Base-by-base conservation (phyloP, 1,284 basidiomycete species). In the Ustilago hordei region DNA sequence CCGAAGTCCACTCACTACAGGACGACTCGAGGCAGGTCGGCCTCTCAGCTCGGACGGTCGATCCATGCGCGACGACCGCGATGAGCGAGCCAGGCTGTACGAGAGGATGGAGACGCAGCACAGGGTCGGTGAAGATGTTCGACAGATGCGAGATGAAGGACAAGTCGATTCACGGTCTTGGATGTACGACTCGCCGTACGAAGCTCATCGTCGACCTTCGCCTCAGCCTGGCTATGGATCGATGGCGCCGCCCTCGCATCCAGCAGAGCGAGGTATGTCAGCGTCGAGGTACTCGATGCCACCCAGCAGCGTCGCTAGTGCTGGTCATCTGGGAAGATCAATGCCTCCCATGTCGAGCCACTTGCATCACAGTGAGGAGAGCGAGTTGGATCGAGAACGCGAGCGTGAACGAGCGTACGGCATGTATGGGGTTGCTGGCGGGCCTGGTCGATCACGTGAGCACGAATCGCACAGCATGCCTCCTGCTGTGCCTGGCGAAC, bases 201-300 rank as follows among this genome's bases (percentile, higher is more conserved):
- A 68, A 19, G 64, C 69, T 2, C 68, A 56, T n/a, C 68, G 61
- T 41, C 64, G 70, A 36, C 58, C 65, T 15, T 64, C 64, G 36
- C 64, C 64, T 47, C 56, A 65, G 15, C 54, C 68, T 1, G 64
- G 59, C 55, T 76, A 71, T 35, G 64, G 61, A 17, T 7, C 64
- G 15, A 76, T 76, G 74, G 74, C 74, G 19, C 74, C 74, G 7
- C 74, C 74, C 19, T 58, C 65, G 50, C 71, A 68, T 36, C 69
- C 74, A 23, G 61, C 52, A 7, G 74, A 76, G 35, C 74, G 74
- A 8, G 53, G 58, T 7, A 32, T 57, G 55, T 36, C 74, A 31
- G 47, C 73, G 2, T 65, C 74, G 15, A 61, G 74, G 9, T 76
- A 71, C 52, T 68, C 74, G 57, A 62, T 68, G 65, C 65, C 74